These are phyloP conservation scores for Diaporthe sp. DNA, from an alignment of 2,329 filamentous ascomycete genomes.

Conservation along the genomic window DNA sequence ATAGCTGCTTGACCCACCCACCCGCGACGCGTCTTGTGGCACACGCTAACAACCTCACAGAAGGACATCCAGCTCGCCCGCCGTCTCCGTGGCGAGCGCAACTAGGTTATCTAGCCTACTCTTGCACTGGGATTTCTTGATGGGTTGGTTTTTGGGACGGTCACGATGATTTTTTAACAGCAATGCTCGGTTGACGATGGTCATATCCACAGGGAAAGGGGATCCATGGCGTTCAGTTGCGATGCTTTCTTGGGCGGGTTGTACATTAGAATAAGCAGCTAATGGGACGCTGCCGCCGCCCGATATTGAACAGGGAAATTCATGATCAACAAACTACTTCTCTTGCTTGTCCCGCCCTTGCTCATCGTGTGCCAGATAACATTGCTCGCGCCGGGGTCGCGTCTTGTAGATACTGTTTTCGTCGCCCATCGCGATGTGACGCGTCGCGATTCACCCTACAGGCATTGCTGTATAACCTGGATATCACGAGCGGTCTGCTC, in stretches of 20 bases:
- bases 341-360: not conserved
- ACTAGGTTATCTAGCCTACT: constrained; percentile 65
- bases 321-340: constrained; percentile 44
- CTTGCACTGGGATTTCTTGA: constrained; percentile 37
- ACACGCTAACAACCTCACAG: constrained; percentile 55
- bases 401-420: not conserved
- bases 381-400: too few relatives aligned
- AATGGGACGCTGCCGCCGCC: constrained; percentile 47
- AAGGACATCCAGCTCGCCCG: constrained; percentile 98
- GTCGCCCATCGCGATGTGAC: not conserved
- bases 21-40: not conserved
- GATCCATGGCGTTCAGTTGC: constrained; percentile 58
- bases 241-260: constrained; percentile 54
- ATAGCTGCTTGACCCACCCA: not conserved
- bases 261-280: constrained; percentile 56
- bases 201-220: constrained; percentile 52
- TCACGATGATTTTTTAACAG: constrained; percentile 56
- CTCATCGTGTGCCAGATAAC: not conserved
- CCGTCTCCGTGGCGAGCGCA: constrained; percentile 93
- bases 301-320: constrained; percentile 40
- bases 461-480: not conserved
- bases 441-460: not conserved
- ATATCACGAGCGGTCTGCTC: too few relatives aligned
- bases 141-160: constrained; percentile 49
- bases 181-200: constrained; percentile 56